Evolutionary conservation across 345 rosid genomes (phyloP).

Genomic region (Anastatica hierochuntica): DNA sequence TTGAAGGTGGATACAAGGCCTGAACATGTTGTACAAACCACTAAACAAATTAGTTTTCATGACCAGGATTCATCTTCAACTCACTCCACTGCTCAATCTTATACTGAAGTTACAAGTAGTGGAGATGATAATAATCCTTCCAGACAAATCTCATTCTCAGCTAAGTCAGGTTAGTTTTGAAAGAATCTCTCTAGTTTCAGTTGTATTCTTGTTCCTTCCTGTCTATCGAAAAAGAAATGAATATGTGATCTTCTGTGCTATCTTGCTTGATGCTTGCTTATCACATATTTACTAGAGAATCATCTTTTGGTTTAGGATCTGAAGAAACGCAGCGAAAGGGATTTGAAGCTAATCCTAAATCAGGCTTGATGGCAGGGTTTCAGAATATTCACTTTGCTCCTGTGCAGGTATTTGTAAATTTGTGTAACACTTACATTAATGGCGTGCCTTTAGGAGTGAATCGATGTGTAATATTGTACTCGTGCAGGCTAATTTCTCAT

Average conservation of each 20-base stretch:
- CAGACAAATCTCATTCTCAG: slow-evolving; percentile 20
- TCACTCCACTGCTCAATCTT: slow-evolving; percentile 69
- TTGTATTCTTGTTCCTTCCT: background rate
- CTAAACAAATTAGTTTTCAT: slow-evolving; percentile 44
- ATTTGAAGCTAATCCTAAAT: slow-evolving; percentile 28
- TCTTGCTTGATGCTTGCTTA: too few relatives aligned
- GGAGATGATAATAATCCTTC: slow-evolving; percentile 34
- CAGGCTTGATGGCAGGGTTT: slow-evolving; percentile 31
- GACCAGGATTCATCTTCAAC: slow-evolving; percentile 61
- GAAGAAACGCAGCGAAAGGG: slow-evolving; percentile 30
- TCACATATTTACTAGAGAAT: too few relatives aligned
- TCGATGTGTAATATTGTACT: slow-evolving; percentile 1
- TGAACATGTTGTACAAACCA: slow-evolving; percentile 24
- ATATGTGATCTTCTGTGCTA: too few relatives aligned
- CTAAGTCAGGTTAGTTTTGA: slow-evolving; percentile 22
- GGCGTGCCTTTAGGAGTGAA: too few relatives aligned
- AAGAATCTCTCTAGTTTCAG: background rate
- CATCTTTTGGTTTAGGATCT: slow-evolving; percentile 44
- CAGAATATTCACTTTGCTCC: slow-evolving; percentile 40
- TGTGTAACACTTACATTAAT: too few relatives aligned
- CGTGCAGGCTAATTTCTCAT: slow-evolving; percentile 35
- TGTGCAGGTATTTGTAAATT: slow-evolving; percentile 34
- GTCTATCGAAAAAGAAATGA: too few relatives aligned
- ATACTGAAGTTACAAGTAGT: slow-evolving; percentile 41
- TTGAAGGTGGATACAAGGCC: slow-evolving; percentile 39